Evolutionary conservation across 2,329 filamentous ascomycete species (phyloP).

Genomic region (Epichloe bromicola): DNA sequence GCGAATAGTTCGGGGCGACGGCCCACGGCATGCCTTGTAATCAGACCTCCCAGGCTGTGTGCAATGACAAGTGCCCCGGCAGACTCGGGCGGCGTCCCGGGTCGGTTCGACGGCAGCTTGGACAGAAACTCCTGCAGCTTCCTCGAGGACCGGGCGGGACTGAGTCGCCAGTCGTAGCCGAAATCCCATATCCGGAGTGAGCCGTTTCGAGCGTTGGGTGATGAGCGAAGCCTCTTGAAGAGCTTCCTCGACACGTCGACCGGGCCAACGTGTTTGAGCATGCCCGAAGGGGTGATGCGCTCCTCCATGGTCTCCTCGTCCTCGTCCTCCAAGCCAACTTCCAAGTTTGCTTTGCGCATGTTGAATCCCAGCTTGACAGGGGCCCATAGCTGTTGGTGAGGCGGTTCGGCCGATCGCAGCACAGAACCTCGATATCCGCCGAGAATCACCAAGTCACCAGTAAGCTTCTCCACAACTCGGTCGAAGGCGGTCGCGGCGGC

Average conservation of each 20-base stretch:
- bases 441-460: constrained; percentile 76
- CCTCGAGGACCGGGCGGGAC: constrained; percentile 60
- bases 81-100: constrained; percentile 34
- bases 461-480: constrained; percentile 50
- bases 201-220: constrained; percentile 58
- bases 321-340: constrained; percentile 68
- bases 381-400: constrained; percentile 83
- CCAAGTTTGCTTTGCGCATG: constrained; percentile 79
- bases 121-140: constrained; percentile 64
- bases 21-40: constrained; percentile 81
- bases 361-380: constrained; percentile 88
- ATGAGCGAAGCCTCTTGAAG: constrained; percentile 63
- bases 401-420: constrained; percentile 68
- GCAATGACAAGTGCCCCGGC: constrained; percentile 71
- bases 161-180: constrained; percentile 89
- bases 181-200: constrained; percentile 76
- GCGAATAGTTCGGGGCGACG: constrained; percentile 72
- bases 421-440: constrained; percentile 86
- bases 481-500: constrained; percentile 27
- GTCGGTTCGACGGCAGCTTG: constrained; percentile 59
- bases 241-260: constrained; percentile 79
- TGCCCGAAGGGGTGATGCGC: constrained; percentile 71
- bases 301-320: constrained; percentile 77
- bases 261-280: constrained; percentile 83
- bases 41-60: constrained; percentile 76